Evolutionary conservation across 2,329 filamentous ascomycete genomes (phyloP).

Genomic region (Pyrenophora teres): DNA sequence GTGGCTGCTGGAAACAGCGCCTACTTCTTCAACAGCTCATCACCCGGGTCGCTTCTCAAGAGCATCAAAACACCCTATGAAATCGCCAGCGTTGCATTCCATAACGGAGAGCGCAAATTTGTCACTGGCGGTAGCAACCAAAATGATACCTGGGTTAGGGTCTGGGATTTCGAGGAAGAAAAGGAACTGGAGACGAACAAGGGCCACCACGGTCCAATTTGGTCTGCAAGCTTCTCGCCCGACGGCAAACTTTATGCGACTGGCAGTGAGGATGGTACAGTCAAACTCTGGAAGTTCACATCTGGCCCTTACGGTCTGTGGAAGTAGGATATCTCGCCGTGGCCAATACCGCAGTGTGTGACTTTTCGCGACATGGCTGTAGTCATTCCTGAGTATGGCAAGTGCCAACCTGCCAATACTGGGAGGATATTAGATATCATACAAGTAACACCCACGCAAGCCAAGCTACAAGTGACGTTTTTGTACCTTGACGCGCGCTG

Average conservation of each 20-base stretch:
- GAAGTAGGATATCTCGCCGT: constrained; percentile 50
- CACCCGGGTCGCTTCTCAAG: constrained; percentile 75
- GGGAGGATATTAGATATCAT: constrained; percentile 4
- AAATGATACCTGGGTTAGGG: constrained; percentile 89
- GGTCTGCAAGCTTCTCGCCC: constrained; percentile 92
- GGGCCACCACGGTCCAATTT: constrained; percentile 95
- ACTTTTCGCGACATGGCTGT: not conserved
- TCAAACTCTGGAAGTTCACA: constrained; percentile 83
- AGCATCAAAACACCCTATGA: constrained; percentile 79
- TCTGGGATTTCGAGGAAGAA: constrained; percentile 86
- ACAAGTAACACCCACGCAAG: not conserved
- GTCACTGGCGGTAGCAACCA: constrained; percentile 83
- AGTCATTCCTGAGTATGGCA: not conserved
- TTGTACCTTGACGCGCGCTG: not conserved
- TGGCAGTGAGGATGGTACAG: constrained; percentile 94
- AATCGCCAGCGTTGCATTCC: constrained; percentile 87
- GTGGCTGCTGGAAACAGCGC: constrained; percentile 93
- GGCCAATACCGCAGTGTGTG: not conserved
- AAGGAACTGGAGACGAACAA: constrained; percentile 90
- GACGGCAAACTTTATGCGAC: constrained; percentile 97
- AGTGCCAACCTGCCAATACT: not conserved
- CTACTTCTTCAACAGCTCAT: constrained; percentile 83
- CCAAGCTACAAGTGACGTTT: not conserved
- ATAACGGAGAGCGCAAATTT: constrained; percentile 78
- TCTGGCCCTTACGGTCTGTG: constrained; percentile 68